Base-by-base conservation (phyloP, 2,329 filamentous ascomycete species). In the Magnaporthiopsis rhizophila region DNA sequence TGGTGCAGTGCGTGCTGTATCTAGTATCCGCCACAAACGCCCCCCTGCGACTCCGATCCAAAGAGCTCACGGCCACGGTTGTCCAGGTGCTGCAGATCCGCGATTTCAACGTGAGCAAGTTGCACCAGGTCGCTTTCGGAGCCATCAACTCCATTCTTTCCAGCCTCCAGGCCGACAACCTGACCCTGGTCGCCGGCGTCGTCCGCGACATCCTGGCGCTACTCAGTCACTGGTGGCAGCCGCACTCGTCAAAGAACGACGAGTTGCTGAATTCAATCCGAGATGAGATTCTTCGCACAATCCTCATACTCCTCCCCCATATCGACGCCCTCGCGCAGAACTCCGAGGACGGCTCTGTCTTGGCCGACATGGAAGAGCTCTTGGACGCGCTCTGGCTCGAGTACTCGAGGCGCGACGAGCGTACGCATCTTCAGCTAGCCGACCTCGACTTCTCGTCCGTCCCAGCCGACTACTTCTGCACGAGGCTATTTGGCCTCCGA, bases 211-310 rank as follows among this genome's bases (percentile, higher is more conserved):
- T 93, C 9, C 72, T 97, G 30, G 89, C 91, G 1, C 74, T 93
- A 59, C 86, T 97, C 68, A 85, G 84, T 64, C 83, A 85, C 62
- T 86, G 92, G 77, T 99, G 94, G 93, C 81, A 87, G 67, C 83
- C 84, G n/a, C 90, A 59, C 75, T 83, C 32, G 82, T 83, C 18
- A 81, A 86, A 69, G 82, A 86, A 68, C 82, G 85, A 69, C 81
- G 85, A 70, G 81, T 67, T 70, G 61, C 65, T 86, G 67, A 86
- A 83, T 67, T 81, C 80, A 1, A 74, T 95, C 62, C 87, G 89
- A 69, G 90, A 94, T 68, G 91, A 92, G 73, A 89, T 97, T 73
- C 80, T 96, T 45, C 87, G 87, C 68, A 86, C 86, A 1, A 78
- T 97, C 34, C 86, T 90, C 67, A 79, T 85, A n/a, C 80, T 87